Evolutionary conservation across 2,329 filamentous ascomycete genomes (phyloP).

Genomic region (Mycosphaerella arachidis): DNA sequence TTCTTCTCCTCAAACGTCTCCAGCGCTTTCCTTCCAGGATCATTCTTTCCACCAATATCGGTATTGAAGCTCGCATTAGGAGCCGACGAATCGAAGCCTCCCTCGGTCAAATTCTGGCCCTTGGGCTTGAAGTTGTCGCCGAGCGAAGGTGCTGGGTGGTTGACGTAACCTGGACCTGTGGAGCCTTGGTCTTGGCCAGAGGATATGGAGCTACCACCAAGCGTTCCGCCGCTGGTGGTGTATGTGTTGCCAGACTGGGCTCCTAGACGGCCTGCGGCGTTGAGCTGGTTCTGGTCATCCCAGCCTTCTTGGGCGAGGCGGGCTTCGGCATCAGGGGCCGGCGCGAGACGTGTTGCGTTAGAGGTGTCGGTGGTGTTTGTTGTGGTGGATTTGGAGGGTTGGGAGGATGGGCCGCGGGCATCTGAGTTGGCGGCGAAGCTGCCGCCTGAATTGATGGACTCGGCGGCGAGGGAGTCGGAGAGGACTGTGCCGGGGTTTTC

Average conservation of each 20-base stretch:
- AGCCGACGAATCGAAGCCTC: conserved; percentile 32
- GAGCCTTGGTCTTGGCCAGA: not conserved
- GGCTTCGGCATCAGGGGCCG: conserved; percentile 44
- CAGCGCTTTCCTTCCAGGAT: conserved; percentile 51
- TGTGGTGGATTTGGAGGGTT: conserved; percentile 51
- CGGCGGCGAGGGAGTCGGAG: conserved; percentile 69
- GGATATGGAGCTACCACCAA: not conserved
- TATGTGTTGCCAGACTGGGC: conserved; percentile 37
- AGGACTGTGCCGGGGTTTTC: conserved; percentile 63
- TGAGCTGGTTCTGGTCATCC: conserved; percentile 38
- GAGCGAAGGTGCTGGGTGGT: conserved; percentile 23
- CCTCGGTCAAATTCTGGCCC: conserved; percentile 23
- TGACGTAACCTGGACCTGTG: conserved; percentile 6
- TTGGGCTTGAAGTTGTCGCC: conserved; percentile 35
- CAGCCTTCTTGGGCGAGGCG: conserved; percentile 42
- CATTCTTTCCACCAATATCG: conserved; percentile 52
- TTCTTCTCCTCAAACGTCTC: conserved; percentile 33
- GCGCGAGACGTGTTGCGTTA: conserved; percentile 47
- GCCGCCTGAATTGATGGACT: conserved; percentile 60
- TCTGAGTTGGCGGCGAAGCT: conserved; percentile 57
- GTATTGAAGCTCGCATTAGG: conserved; percentile 49
- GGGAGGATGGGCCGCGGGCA: conserved; percentile 46
- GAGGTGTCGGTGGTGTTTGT: conserved; percentile 55
- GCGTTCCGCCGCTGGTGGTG: conserved; percentile 17
- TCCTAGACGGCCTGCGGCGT: conserved; percentile 37